Conservation (phyloP, 2,329 filamentous ascomycete genomes). For the Aspergillus fumigatus region DNA sequence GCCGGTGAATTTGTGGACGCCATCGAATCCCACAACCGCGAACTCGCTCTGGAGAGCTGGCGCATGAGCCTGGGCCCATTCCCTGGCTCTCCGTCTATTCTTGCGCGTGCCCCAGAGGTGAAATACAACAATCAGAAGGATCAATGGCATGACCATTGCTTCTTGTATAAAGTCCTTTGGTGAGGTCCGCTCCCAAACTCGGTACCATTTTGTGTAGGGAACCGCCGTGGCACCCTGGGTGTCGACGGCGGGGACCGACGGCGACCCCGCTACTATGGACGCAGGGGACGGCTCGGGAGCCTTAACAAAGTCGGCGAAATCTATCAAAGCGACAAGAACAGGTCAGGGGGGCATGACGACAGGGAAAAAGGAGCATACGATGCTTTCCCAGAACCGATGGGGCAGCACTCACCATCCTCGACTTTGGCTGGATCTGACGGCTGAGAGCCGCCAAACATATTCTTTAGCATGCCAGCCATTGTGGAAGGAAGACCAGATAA, state of each 20-base stretch:
- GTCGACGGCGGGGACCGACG: slow-evolving; percentile 39
- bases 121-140: slow-evolving; percentile 68
- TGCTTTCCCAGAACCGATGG: slow-evolving; percentile 3
- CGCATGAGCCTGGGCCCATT: slow-evolving; percentile 74
- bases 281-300: slow-evolving; percentile 62
- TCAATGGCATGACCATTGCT: slow-evolving; percentile 71
- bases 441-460: slow-evolving; percentile 35
- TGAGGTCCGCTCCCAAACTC: slow-evolving; percentile 84
- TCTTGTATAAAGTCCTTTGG: slow-evolving; percentile 83
- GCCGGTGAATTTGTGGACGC: slow-evolving; percentile 44
- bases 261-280: slow-evolving; percentile 42
- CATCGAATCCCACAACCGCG: slow-evolving; percentile 75
- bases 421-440: slow-evolving; percentile 24
- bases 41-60: slow-evolving; percentile 75
- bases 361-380: slow-evolving; percentile 5
- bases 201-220: slow-evolving; percentile 94
- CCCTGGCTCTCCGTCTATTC: slow-evolving; percentile 74
- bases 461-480: slow-evolving; percentile 39
- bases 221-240: slow-evolving; percentile 48
- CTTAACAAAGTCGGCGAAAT: slow-evolving; percentile 90
- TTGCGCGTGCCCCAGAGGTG: slow-evolving; percentile 75
- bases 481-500: slow-evolving; percentile 22
- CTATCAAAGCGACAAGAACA: slow-evolving; percentile 43
- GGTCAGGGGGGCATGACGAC: slow-evolving; percentile 1
- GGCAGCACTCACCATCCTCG: slow-evolving; percentile 32